Percentiles rank a stretch among this genome's conserved stretches.
phyloP scores from a whole-genome alignment of 495 filamentous ascomycete genomes.

The Sabuloglossum arenarium region DNA sequence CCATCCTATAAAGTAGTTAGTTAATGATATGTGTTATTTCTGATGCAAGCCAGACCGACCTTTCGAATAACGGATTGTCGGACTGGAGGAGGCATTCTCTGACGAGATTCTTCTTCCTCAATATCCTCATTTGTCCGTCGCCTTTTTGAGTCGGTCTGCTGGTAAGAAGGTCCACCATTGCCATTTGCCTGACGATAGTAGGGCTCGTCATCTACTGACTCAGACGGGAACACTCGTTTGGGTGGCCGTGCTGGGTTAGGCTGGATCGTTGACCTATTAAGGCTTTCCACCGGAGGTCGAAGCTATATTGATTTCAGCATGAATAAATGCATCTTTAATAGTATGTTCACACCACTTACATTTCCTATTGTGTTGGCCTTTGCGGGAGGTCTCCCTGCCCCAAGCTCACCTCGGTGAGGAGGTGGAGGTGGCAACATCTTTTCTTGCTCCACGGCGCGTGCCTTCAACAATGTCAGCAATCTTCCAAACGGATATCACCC shows the following conservation, averaged over 20 bases:
- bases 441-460: slow-evolving; percentile 10
- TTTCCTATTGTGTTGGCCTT: background rate
- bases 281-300: slow-evolving; percentile 11
- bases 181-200: slow-evolving; percentile 21
- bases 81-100: slow-evolving; percentile 41
- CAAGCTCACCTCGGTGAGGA: slow-evolving; percentile 27
- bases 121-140: slow-evolving; percentile 38
- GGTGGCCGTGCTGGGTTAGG: slow-evolving; percentile 44
- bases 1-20: slow-evolving; percentile 22
- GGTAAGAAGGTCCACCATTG: slow-evolving; percentile 24
- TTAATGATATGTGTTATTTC: background rate
- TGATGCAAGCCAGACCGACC: slow-evolving; percentile 23
- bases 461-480: slow-evolving; percentile 1
- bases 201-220: slow-evolving; percentile 24
- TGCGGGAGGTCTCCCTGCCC: slow-evolving; percentile 28
- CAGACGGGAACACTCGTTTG: slow-evolving; percentile 34
- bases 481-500: background rate
- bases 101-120: slow-evolving; percentile 22
- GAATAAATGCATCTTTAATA: background rate
- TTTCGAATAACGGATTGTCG: slow-evolving; percentile 63
- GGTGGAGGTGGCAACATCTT: slow-evolving; percentile 10
- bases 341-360: background rate
- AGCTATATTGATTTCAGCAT: background rate
- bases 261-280: slow-evolving; percentile 19
- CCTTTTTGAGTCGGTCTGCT: slow-evolving; percentile 31